Evolutionary conservation across 495 filamentous ascomycete genomes (phyloP).

Genomic region (Hyaloscypha bicolor): DNA sequence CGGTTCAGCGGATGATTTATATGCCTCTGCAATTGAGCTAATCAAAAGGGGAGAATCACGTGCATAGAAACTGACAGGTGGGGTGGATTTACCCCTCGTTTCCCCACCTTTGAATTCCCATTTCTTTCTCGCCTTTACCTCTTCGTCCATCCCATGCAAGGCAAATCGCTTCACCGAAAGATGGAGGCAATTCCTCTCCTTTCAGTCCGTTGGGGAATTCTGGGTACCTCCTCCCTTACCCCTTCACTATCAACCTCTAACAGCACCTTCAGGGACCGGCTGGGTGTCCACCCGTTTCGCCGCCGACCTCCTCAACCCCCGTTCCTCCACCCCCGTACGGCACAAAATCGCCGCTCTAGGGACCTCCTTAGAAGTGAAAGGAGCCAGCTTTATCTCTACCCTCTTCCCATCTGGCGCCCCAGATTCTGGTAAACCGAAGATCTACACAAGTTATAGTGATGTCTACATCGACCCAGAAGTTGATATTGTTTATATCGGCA

Average conservation of each 20-base stretch:
- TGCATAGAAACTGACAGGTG: too few relatives aligned
- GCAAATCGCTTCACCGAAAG: too few relatives aligned
- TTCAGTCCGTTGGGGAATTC: background rate
- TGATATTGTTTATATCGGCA: conserved; percentile 49
- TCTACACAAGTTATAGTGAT: conserved; percentile 68
- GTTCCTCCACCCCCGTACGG: background rate
- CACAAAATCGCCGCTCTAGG: background rate
- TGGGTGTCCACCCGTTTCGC: background rate
- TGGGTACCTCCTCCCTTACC: background rate
- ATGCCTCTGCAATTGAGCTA: too few relatives aligned
- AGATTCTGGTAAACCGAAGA: conserved; percentile 42
- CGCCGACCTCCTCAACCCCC: background rate
- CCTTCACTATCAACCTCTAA: background rate
- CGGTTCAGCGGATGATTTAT: too few relatives aligned
- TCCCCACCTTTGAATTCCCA: too few relatives aligned
- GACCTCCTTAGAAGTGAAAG: background rate
- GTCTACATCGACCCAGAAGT: conserved; percentile 49
- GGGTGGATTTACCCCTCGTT: too few relatives aligned
- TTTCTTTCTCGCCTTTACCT: too few relatives aligned
- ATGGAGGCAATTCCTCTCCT: background rate
- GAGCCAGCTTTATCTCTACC: background rate
- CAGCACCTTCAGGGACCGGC: background rate
- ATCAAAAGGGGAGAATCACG: too few relatives aligned
- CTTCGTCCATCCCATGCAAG: too few relatives aligned
- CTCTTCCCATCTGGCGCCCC: background rate